Evolutionary conservation across 306 rosid species (phyloP).

Genomic region (Citrullus mucosospermus): DNA sequence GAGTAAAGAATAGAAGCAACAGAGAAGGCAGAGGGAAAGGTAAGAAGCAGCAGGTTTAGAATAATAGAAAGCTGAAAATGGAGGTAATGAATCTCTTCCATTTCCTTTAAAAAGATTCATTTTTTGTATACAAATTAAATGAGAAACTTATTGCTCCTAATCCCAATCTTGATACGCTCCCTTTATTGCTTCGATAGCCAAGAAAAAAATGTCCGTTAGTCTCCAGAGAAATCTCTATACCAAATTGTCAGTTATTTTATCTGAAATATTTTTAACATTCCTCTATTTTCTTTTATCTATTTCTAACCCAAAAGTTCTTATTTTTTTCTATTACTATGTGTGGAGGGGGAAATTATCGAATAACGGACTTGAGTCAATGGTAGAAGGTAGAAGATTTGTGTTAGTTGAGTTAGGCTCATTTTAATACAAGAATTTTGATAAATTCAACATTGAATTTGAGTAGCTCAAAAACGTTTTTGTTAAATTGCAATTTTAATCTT

Average conservation of each 20-base stretch:
- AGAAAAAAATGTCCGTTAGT: neutral
- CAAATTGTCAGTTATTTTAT: neutral
- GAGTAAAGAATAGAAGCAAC: neutral
- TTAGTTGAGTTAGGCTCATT: too few relatives aligned
- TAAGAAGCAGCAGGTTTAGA: neutral
- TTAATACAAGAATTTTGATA: too few relatives aligned
- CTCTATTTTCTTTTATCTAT: too few relatives aligned
- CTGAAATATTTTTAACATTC: neutral
- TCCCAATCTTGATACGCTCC: neutral
- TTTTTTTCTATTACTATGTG: too few relatives aligned
- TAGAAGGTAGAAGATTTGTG: too few relatives aligned
- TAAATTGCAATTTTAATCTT: too few relatives aligned
- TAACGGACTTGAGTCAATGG: too few relatives aligned
- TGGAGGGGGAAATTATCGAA: too few relatives aligned
- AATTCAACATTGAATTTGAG: too few relatives aligned
- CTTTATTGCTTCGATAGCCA: neutral
- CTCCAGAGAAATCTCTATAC: neutral
- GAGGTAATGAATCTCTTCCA: conserved; percentile 8
- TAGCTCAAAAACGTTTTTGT: too few relatives aligned
- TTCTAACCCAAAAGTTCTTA: too few relatives aligned
- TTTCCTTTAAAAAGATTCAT: neutral
- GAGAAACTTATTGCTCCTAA: neutral
- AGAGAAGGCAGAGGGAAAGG: neutral
- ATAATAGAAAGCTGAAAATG: conserved; percentile 3
- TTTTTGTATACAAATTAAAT: neutral